Evolutionary conservation across 805 yeast species (phyloP).

Genomic region (Diddensiella transvaalensis): DNA sequence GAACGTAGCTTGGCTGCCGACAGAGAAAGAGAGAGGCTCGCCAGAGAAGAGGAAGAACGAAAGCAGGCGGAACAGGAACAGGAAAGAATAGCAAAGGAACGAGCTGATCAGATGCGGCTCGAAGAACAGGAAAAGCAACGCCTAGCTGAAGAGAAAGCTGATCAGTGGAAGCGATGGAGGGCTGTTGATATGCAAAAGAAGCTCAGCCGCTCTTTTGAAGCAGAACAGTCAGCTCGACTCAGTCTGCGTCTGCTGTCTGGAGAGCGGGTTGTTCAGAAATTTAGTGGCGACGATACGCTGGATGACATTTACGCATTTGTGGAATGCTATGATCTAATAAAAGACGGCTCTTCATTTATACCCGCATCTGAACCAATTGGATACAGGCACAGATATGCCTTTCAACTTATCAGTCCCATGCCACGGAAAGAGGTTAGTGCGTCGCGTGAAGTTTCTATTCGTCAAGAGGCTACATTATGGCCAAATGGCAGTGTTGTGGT

Average conservation of each 20-base stretch:
- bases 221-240: slow-evolving; percentile 48
- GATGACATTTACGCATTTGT: slow-evolving; percentile 70
- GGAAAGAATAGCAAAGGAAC: slow-evolving; percentile 14
- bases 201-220: not conserved
- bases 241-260: slow-evolving; percentile 70
- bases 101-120: slow-evolving; percentile 18
- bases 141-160: too few species aligned
- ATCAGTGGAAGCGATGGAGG: slow-evolving; percentile 52
- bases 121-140: slow-evolving; percentile 23
- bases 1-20: slow-evolving; percentile 68
- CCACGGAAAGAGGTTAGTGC: slow-evolving; percentile 49
- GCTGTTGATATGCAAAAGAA: slow-evolving; percentile 28
- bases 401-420: slow-evolving; percentile 52
- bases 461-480: slow-evolving; percentile 46
- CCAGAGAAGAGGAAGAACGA: slow-evolving; percentile 21
- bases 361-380: slow-evolving; percentile 34
- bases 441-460: slow-evolving; percentile 32
- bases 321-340: slow-evolving; percentile 43
- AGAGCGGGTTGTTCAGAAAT: slow-evolving; percentile 49
- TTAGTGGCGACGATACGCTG: slow-evolving; percentile 45
- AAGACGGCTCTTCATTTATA: slow-evolving; percentile 20
- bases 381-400: slow-evolving; percentile 47
- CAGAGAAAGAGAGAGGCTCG: slow-evolving; percentile 42
- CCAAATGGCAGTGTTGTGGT: slow-evolving; percentile 66
- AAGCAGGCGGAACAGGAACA: slow-evolving; percentile 21